phyloP scores from a whole-genome alignment of 306 rosid species.

The Dryas drummondii region DNA sequence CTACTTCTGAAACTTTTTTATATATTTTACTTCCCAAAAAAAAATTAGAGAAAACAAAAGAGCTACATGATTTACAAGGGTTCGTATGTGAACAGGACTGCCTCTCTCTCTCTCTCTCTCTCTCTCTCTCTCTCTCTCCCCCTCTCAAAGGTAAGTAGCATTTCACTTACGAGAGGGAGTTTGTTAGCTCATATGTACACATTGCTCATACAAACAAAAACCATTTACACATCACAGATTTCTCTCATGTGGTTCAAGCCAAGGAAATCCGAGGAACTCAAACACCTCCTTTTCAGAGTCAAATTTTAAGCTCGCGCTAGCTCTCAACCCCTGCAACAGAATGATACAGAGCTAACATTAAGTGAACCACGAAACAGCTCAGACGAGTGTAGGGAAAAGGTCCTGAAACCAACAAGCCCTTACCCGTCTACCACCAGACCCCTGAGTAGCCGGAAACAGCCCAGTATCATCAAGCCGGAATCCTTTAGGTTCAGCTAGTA shows the following conservation, averaged over 20 bases:
- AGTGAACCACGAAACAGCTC: conserved; percentile 7
- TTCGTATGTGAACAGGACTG: neutral
- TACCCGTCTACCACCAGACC: conserved; percentile 75
- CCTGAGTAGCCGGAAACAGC: conserved; percentile 65
- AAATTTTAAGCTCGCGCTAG: conserved; percentile 67
- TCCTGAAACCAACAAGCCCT: conserved; percentile 7
- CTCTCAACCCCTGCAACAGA: conserved; percentile 67
- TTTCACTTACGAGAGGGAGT: neutral
- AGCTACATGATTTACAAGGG: neutral
- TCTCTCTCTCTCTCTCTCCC: neutral
- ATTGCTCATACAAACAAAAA: conserved; percentile 2
- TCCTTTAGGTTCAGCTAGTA: conserved; percentile 86
- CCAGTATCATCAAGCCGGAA: conserved; percentile 91
- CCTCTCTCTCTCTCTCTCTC: neutral
- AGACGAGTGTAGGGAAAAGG: neutral
- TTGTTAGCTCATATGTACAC: conserved; percentile 11
- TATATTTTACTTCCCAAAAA: neutral
- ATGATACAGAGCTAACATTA: neutral
- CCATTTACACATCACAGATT: conserved; percentile 45
- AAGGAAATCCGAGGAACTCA: conserved; percentile 79
- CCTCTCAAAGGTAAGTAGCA: neutral
- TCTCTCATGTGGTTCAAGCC: conserved; percentile 86
- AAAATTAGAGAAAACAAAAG: neutral
- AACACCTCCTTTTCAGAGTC: conserved; percentile 75
- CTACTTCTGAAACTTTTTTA: no score